Base-by-base conservation (phyloP, 2,329 filamentous ascomycete genomes). In the Monascus ruber region DNA sequence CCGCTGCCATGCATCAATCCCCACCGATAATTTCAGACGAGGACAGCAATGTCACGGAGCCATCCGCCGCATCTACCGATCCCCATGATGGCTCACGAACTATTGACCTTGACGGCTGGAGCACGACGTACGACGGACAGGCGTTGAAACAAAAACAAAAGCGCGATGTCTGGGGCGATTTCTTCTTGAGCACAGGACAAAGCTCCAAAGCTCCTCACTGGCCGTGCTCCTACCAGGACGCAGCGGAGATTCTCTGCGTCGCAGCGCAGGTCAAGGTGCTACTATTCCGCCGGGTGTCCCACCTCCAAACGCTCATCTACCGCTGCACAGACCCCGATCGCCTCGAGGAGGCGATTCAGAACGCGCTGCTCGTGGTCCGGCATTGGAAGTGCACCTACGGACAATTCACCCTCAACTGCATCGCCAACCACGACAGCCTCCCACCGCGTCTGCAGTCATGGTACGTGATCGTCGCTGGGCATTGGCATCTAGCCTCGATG, bases 211-310 rank as follows among this genome's bases (percentile, higher is more conserved):
- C 33, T 6, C 25, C 35, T 39, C 40, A 42, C 40, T 77, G 73
- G 71, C 75, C 74, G 4, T 77, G 73, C 48, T 62, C 71, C 0
- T 70, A 72, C 43, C 65, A 72, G n/a, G 62, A 65, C 5, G 72
- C 74, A 1, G 64, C 71, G 2, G 56, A 66, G 24, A 55, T 67
- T 2, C 62, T 78, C 2, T 67, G 68, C 9, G 66, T 72, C 41
- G 70, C 74, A 3, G 71, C 72, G 2, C 73, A 74, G 0, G 70
- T 77, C 41, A 78, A 78, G 50, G 73, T 79, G 1, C 59, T 78
- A 2, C 64, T 78, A 2, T 79, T 72, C 47, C 70, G 75, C 8
- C 69, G 73, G 41, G 65, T 77, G 5, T 69, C 70, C 0, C 70
- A 69, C n/a, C 63, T 78, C 0, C 74, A 78, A 46, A 71, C 68